Conservation (phyloP, 2,329 filamentous ascomycete genomes). For the Alternaria ventricosa region DNA sequence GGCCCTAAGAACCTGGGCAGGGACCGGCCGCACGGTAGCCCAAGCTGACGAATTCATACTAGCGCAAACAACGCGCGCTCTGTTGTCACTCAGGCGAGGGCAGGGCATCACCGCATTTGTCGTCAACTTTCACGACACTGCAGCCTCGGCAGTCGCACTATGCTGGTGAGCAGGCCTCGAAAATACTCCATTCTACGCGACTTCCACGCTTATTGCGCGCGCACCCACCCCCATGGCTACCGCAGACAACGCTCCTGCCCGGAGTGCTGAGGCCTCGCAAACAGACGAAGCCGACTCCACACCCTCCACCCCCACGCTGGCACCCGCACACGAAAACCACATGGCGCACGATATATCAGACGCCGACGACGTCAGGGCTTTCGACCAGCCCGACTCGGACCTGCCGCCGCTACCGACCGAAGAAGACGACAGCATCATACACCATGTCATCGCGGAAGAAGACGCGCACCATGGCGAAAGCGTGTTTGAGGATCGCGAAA, state of each 20-base stretch:
- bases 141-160: slow-evolving; percentile 22
- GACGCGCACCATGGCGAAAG: slow-evolving; percentile 47
- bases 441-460: slow-evolving; percentile 37
- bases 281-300: slow-evolving; percentile 25
- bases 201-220: slow-evolving; percentile 22
- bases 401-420: slow-evolving; percentile 50
- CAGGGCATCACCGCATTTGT: slow-evolving; percentile 12
- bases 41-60: slow-evolving; percentile 7
- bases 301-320: slow-evolving; percentile 21
- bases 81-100: slow-evolving; percentile 25
- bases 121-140: slow-evolving; percentile 14
- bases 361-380: slow-evolving; percentile 41
- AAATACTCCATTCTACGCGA: slow-evolving; percentile 22
- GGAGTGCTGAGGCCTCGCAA: slow-evolving; percentile 34
- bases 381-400: slow-evolving; percentile 46
- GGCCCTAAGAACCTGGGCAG: neutral
- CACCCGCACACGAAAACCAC: slow-evolving; percentile 18
- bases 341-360: slow-evolving; percentile 39
- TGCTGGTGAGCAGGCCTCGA: slow-evolving; percentile 29
- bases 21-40: slow-evolving; percentile 6
- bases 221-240: slow-evolving; percentile 31
- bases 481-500: slow-evolving; percentile 62
- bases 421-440: slow-evolving; percentile 50
- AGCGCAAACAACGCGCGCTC: slow-evolving; percentile 19
- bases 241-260: slow-evolving; percentile 26